These are phyloP conservation scores for Meira nashicola DNA, from an alignment of 1,284 basidiomycete species.

Conservation along the genomic window DNA sequence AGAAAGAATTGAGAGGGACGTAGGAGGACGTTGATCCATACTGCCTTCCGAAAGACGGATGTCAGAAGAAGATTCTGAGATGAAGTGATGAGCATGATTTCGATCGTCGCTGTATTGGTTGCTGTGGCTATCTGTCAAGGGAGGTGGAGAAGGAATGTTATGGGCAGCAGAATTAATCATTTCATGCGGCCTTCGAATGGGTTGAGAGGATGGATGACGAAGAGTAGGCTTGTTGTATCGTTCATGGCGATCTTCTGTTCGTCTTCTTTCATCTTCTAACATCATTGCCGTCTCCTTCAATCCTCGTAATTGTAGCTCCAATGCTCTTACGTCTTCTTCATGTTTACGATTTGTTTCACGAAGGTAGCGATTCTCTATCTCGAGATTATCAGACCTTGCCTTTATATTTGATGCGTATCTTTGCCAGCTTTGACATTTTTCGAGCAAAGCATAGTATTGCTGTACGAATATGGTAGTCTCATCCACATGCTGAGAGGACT, in stretches of 20 bases:
- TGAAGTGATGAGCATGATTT: no score
- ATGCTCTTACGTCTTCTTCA: slow-evolving; percentile 15
- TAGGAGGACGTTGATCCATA: neutral
- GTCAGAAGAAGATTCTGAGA: neutral
- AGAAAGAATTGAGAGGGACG: neutral
- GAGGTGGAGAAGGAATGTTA: neutral
- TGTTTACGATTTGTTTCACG: slow-evolving; percentile 19
- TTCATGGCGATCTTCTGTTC: neutral
- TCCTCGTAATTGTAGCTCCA: neutral
- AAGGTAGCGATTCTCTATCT: slow-evolving; percentile 27
- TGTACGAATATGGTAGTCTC: neutral
- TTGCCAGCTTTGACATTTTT: slow-evolving; percentile 47
- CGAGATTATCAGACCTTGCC: slow-evolving; percentile 29
- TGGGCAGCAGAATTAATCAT: neutral
- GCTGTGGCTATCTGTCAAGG: neutral
- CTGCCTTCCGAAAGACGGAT: neutral
- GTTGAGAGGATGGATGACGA: neutral
- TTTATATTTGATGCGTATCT: slow-evolving; percentile 37
- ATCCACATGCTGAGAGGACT: no score
- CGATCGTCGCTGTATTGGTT: no score
- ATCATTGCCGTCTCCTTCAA: neutral
- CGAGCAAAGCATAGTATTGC: slow-evolving; percentile 17
- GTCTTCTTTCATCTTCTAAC: neutral
- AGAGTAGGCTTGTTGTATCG: no score
- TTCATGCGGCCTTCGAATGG: neutral